Percentiles rank a stretch among this genome's conserved stretches.
These are phyloP conservation scores for Trematosphaeria pertusa DNA, from an alignment of 2,329 filamentous ascomycete species.

Conservation along the genomic window DNA sequence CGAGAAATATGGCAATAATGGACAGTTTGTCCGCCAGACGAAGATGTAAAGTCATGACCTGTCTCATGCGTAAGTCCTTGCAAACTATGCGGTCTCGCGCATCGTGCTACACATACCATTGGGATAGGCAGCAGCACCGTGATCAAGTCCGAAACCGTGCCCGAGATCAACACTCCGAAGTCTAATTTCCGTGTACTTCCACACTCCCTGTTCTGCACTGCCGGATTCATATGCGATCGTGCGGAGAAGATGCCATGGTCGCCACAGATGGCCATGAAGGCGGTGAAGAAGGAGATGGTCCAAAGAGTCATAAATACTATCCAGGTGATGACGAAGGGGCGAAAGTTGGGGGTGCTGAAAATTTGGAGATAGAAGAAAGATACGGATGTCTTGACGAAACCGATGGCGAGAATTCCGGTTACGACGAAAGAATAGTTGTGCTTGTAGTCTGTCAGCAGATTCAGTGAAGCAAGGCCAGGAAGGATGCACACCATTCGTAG, in stretches of 20 bases:
- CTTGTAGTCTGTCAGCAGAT: background rate
- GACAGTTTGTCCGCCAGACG: conserved; percentile 2
- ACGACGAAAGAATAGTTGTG: conserved; percentile 8
- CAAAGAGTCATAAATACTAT: conserved; percentile 8
- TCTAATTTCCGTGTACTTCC: background rate
- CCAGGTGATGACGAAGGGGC: conserved; percentile 6
- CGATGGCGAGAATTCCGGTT: conserved; percentile 4
- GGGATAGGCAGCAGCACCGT: conserved; percentile 11
- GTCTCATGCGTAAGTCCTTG: background rate
- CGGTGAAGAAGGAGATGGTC: conserved; percentile 9
- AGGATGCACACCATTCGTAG: conserved; percentile 5
- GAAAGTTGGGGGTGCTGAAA: conserved; percentile 10
- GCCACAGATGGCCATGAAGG: conserved; percentile 6
- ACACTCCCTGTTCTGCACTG: conserved; percentile 6
- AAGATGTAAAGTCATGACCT: conserved; percentile 7
- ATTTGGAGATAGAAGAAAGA: conserved; percentile 15
- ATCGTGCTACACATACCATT: conserved; percentile 1
- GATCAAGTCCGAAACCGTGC: conserved; percentile 7
- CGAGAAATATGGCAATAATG: conserved; percentile 3
- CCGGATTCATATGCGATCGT: too few species aligned
- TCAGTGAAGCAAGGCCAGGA: background rate
- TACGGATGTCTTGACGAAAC: conserved; percentile 13
- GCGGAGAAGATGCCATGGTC: conserved; percentile 8
- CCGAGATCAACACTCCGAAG: conserved; percentile 4
- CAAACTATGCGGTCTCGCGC: background rate